phyloP scores from a whole-genome alignment of 176 grass and related monocot genomes.

The Eleusine coracana region DNA sequence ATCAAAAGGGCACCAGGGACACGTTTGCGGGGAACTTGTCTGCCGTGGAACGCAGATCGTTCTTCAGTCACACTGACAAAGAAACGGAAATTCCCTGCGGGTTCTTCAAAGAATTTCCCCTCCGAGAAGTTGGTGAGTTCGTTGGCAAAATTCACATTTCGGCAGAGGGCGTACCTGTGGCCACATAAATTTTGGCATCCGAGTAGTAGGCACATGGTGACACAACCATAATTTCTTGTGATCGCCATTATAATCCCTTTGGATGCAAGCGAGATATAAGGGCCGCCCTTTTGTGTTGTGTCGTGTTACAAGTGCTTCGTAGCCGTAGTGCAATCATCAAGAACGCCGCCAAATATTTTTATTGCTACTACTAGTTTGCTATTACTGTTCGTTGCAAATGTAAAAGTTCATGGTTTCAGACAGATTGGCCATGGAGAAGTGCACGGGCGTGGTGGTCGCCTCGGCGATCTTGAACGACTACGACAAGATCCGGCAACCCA shows the following conservation, averaged over 20 bases:
- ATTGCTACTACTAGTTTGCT: too few relatives aligned
- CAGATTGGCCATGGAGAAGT: constrained; percentile 69
- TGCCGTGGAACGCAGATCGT: constrained; percentile 45
- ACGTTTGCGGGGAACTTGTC: constrained; percentile 81
- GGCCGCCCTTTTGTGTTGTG: background rate
- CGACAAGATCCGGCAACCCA: constrained; percentile 92
- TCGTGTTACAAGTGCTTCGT: background rate
- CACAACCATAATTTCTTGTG: background rate
- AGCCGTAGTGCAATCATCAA: constrained; percentile 27
- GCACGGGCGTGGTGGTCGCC: constrained; percentile 65
- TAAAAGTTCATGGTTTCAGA: constrained; percentile 46
- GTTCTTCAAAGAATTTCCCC: constrained; percentile 63
- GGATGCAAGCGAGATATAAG: constrained; percentile 5
- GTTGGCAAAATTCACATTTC: background rate
- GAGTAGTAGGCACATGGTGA: background rate
- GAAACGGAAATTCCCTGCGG: constrained; percentile 69
- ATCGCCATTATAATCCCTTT: constrained; percentile 38
- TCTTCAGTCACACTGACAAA: constrained; percentile 57
- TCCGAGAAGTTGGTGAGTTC: constrained; percentile 58
- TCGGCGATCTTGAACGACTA: constrained; percentile 87
- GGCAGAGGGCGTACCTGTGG: too few relatives aligned
- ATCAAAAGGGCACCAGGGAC: constrained; percentile 37
- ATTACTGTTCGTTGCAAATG: too few relatives aligned
- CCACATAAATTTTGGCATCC: background rate
- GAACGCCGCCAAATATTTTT: background rate